Evolutionary conservation across 208 protist species (phyloP).

Genomic region (Crithidia bombi): DNA sequence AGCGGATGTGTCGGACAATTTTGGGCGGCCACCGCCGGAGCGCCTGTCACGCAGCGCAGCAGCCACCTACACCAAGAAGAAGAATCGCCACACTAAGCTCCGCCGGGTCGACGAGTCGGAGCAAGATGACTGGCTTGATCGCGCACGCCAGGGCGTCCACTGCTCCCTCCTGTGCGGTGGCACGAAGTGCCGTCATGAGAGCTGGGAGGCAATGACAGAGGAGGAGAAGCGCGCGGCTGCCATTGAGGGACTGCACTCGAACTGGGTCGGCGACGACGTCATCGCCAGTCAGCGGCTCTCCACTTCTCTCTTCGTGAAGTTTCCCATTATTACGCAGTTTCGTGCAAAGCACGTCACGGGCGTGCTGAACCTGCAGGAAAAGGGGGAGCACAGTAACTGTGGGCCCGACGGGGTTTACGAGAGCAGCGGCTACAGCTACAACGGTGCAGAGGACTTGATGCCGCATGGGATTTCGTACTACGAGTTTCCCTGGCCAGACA

Average conservation of each 20-base stretch:
- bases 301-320: constrained; percentile 88
- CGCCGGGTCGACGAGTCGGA: constrained; percentile 73
- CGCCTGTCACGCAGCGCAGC: constrained; percentile 20
- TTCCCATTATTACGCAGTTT: constrained; percentile 86
- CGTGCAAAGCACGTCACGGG: constrained; percentile 73
- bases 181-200: constrained; percentile 80
- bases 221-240: constrained; percentile 57
- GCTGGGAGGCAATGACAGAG: constrained; percentile 67
- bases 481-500: constrained; percentile 92
- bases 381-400: constrained; percentile 92
- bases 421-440: constrained; percentile 90
- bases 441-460: constrained; percentile 88
- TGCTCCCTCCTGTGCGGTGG: constrained; percentile 87
- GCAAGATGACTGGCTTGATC: constrained; percentile 75
- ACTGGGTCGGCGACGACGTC: constrained; percentile 84
- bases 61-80: constrained; percentile 31
- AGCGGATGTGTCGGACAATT: constrained; percentile 37
- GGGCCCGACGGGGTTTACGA: constrained; percentile 88
- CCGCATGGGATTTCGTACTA: constrained; percentile 87
- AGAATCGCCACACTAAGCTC: constrained; percentile 41
- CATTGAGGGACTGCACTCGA: constrained; percentile 89
- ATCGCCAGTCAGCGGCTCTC: constrained; percentile 91
- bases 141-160: constrained; percentile 73
- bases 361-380: constrained; percentile 91
- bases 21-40: constrained; percentile 46